Conservation (phyloP, 2,329 filamentous ascomycete genomes). For the Tolypocladium tundrense region DNA sequence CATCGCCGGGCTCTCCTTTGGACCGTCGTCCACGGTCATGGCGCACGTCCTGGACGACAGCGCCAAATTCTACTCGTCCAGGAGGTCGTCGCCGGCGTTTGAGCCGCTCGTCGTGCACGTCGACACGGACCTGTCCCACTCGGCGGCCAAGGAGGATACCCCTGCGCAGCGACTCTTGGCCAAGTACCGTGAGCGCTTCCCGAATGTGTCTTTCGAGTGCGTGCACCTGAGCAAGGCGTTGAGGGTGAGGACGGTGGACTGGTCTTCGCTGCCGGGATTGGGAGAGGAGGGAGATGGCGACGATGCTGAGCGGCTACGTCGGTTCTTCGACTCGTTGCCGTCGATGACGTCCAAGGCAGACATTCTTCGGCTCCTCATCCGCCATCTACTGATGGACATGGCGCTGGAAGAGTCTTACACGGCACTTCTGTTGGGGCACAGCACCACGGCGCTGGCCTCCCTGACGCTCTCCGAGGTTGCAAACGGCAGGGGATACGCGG, state of each 20-base stretch:
- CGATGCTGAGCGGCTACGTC: conserved; percentile 35
- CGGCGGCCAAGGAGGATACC: conserved; percentile 9
- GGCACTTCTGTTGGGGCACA: conserved; percentile 72
- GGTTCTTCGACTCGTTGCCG: conserved; percentile 49
- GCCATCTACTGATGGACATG: conserved; percentile 57
- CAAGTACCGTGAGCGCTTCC: conserved; percentile 50
- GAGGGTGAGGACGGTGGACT: conserved; percentile 39
- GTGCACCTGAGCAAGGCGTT: conserved; percentile 57
- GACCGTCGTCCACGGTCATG: conserved; percentile 68
- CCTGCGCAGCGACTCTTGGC: conserved; percentile 35
- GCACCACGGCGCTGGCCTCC: conserved; percentile 78
- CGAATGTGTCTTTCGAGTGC: conserved; percentile 52
- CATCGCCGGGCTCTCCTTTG: conserved; percentile 73
- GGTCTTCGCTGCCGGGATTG: conserved; percentile 30
- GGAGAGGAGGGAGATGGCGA: conserved; percentile 7
- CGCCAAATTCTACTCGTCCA: conserved; percentile 52
- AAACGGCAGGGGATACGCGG: conserved; percentile 75
- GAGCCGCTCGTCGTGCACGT: conserved; percentile 53
- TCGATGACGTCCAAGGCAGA: conserved; percentile 71
- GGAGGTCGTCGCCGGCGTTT: conserved; percentile 56
- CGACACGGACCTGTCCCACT: conserved; percentile 27
- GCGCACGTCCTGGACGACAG: conserved; percentile 67
- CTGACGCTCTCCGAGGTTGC: conserved; percentile 79
- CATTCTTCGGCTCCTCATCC: conserved; percentile 58
- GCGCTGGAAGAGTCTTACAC: conserved; percentile 52